phyloP scores from a whole-genome alignment of 139 green algal species.

The Trebouxia sp. region DNA sequence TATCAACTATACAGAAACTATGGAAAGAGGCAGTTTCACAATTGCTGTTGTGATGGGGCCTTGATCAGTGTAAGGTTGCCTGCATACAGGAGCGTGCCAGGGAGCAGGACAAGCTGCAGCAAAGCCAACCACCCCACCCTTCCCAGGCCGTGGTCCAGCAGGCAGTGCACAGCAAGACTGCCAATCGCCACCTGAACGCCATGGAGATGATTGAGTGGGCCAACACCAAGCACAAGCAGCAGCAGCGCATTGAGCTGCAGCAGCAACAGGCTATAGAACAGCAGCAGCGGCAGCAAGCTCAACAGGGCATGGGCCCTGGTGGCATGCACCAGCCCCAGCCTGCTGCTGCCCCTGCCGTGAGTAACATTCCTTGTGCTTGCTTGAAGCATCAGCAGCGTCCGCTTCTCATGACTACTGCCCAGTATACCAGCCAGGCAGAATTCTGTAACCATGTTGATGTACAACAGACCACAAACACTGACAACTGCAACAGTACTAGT shows the following conservation, averaged over 20 bases:
- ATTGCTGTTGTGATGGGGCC: background rate
- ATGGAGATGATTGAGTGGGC: constrained; percentile 27
- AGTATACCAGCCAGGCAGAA: too few relatives aligned
- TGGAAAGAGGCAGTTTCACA: background rate
- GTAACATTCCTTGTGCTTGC: background rate
- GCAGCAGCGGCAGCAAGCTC: background rate
- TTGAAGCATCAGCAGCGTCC: too few relatives aligned
- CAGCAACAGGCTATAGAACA: background rate
- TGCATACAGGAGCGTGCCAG: constrained; percentile 10
- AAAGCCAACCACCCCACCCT: constrained; percentile 42
- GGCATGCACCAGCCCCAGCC: background rate
- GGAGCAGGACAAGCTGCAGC: background rate
- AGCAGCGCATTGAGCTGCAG: constrained; percentile 3
- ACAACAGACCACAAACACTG: too few relatives aligned
- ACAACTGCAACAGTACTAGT: too few relatives aligned
- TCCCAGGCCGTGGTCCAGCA: constrained; percentile 33
- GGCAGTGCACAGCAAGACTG: background rate
- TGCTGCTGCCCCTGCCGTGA: background rate
- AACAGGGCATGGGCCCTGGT: background rate
- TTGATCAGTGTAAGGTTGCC: too few relatives aligned
- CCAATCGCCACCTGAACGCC: background rate
- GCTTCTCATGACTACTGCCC: too few relatives aligned
- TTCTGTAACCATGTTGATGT: too few relatives aligned
- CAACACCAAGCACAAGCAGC: background rate
- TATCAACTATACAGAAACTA: background rate